Evolutionary conservation across 2,329 filamentous ascomycete species (phyloP), one percentile per base, ranked within the genome.

Genomic region (Juglanconis oblonga): DNA sequence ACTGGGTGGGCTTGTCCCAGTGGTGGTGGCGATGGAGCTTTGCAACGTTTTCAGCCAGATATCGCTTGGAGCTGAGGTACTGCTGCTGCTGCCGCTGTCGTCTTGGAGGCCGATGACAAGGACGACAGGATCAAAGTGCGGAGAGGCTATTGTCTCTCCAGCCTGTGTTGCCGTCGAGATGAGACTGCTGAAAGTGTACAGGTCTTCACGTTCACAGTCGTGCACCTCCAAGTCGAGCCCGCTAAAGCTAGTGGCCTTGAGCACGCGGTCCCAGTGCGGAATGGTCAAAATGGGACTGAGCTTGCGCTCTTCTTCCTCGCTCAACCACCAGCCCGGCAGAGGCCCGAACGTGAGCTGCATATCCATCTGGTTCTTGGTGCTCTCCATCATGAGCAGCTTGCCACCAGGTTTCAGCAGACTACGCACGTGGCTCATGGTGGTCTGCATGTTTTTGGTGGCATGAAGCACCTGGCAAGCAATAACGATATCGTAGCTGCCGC

Each of bases 241-340:
- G 10, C 50, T 56, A 55, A 67, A 69, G 0, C 67, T 67, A 4
- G 64, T 57, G 1, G 47, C 54, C 4, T 42, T 38, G 3, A 72
- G 55, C 32, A 65, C 58, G 13, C 57, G 38, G 5, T 57, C 42
- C 70, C 70, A 72, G 3, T 32, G 49, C 8, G 60, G 58, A n/a
- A 60, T 61, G 2, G 64, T 67, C 65, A 71, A 64, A 35, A 70
- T 44, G 1, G 70, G 69, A 1, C 67, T 67, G 51, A 60, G 63
- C 35, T 48, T 42, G 29, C 70, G 58, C 51, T 71, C 64, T n/a
- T 65, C 57, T 51, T 71, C 70, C 33, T 69, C 66, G 0, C 67
- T 66, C 13, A 73, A 64, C 71, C 71, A 73, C 71, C 71, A 73
- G 1, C 70, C 71, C 2, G 68, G 67, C 2, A 73, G 63, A 2